These are phyloP conservation scores for Zymoseptoria passerinii DNA, from an alignment of 2,329 filamentous ascomycete species.

Conservation along the genomic window DNA sequence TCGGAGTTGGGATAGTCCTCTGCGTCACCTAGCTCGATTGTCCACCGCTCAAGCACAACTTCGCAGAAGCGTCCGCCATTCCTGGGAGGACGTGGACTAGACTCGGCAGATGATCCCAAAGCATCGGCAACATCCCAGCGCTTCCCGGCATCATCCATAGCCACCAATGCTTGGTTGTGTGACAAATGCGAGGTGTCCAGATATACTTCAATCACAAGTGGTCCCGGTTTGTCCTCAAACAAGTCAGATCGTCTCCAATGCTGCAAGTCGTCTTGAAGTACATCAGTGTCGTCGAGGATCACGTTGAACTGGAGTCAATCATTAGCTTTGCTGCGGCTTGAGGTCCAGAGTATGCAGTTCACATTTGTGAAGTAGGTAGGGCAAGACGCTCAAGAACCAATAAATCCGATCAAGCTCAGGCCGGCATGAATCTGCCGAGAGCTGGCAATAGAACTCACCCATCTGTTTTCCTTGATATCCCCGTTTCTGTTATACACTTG, in stretches of 20 bases:
- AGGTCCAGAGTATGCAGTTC: neutral
- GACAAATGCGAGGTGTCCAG: constrained; percentile 58
- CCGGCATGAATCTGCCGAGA: neutral
- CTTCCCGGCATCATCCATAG: constrained; percentile 81
- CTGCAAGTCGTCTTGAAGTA: constrained; percentile 70
- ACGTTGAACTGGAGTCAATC: constrained; percentile 70
- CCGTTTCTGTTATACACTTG: constrained; percentile 48
- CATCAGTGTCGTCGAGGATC: constrained; percentile 84
- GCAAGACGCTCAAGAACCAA: neutral
- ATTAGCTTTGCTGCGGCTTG: constrained; percentile 1
- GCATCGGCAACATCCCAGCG: constrained; percentile 87
- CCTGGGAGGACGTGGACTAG: constrained; percentile 37
- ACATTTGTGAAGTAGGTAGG: neutral
- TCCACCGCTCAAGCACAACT: constrained; percentile 86
- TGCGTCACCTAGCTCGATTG: constrained; percentile 64
- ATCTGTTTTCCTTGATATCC: constrained; percentile 69
- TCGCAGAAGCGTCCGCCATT: constrained; percentile 47
- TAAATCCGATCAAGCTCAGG: neutral
- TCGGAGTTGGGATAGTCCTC: constrained; percentile 48
- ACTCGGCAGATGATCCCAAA: constrained; percentile 54
- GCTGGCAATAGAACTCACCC: constrained; percentile 53
- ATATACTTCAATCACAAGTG: constrained; percentile 84
- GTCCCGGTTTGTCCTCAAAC: constrained; percentile 66
- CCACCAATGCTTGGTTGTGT: constrained; percentile 76
- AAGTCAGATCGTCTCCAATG: constrained; percentile 76